Evolutionary conservation across 352 stramenopile species (phyloP).

Genomic region (Pythium chondricola): DNA sequence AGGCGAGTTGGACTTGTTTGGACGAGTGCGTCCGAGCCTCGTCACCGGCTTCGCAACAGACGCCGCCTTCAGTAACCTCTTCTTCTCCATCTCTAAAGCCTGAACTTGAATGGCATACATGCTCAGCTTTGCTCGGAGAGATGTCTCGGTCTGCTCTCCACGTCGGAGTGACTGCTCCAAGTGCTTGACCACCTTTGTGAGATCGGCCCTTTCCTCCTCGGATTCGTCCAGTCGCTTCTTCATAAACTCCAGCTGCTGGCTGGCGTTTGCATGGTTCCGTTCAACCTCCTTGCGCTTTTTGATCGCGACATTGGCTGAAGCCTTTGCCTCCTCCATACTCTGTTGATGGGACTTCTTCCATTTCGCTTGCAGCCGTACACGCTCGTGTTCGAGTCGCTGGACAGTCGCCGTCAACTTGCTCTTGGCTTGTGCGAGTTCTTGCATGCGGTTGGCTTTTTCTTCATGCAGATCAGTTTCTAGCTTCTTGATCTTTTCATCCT

Average conservation of each 20-base stretch:
- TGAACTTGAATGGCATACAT: conserved; percentile 20
- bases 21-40: too few species aligned
- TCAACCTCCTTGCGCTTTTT: conserved; percentile 21
- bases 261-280: conserved; percentile 13
- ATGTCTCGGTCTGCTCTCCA: conserved; percentile 25
- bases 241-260: conserved; percentile 12
- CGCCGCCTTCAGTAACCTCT: conserved; percentile 12
- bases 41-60: too few species aligned
- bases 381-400: conserved; percentile 30
- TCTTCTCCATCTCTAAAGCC: conserved; percentile 18
- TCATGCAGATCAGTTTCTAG: conserved; percentile 27
- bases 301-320: conserved; percentile 16
- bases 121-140: conserved; percentile 21
- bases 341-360: conserved; percentile 17
- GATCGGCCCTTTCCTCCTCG: conserved; percentile 1
- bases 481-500: conserved; percentile 26
- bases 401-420: conserved; percentile 17
- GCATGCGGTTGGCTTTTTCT: conserved; percentile 12
- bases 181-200: conserved; percentile 7
- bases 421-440: conserved; percentile 32
- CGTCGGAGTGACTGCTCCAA: conserved; percentile 22
- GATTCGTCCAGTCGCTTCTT: conserved; percentile 19
- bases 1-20: too few species aligned
- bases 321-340: conserved; percentile 23
- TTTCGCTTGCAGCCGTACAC: conserved; percentile 19